A percentile compares a stretch with the other conserved stretches of the same genome.
phyloP scores from a whole-genome alignment of 768 basidiomycete genomes.

The Termitomyces sp. region DNA sequence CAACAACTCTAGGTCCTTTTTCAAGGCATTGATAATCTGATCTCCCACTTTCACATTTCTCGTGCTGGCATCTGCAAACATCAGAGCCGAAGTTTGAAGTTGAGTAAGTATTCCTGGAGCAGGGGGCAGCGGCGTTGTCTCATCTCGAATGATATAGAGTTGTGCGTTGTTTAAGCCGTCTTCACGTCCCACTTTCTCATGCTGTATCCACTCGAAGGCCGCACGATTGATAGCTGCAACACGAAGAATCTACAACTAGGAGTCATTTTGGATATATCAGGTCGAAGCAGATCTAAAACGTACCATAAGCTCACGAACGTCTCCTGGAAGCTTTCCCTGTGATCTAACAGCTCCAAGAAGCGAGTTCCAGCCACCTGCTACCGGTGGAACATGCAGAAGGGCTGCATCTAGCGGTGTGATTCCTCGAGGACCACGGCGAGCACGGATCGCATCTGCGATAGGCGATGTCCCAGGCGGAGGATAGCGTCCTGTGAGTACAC shows the following conservation, averaged over 20 bases:
- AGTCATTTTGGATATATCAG: neutral
- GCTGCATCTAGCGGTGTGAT: slow-evolving; percentile 48
- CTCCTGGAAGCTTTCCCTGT: slow-evolving; percentile 41
- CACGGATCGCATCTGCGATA: slow-evolving; percentile 47
- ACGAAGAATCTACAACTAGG: slow-evolving; percentile 37
- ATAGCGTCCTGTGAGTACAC: slow-evolving; percentile 40
- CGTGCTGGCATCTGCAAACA: slow-evolving; percentile 61
- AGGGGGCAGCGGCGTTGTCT: slow-evolving; percentile 36
- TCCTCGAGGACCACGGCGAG: slow-evolving; percentile 44
- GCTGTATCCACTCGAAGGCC: slow-evolving; percentile 55
- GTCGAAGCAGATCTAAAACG: slow-evolving; percentile 2
- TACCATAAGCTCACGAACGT: slow-evolving; percentile 51
- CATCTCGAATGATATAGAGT: slow-evolving; percentile 52
- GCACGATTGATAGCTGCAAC: slow-evolving; percentile 49
- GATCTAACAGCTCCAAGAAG: slow-evolving; percentile 48
- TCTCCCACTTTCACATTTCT: slow-evolving; percentile 40
- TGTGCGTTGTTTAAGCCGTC: slow-evolving; percentile 52
- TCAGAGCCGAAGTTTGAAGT: slow-evolving; percentile 48
- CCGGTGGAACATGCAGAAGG: slow-evolving; percentile 43
- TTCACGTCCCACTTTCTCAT: slow-evolving; percentile 45
- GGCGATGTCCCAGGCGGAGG: slow-evolving; percentile 38
- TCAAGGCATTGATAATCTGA: slow-evolving; percentile 36
- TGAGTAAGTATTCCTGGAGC: slow-evolving; percentile 37
- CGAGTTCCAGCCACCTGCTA: slow-evolving; percentile 49
- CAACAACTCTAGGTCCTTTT: slow-evolving; percentile 29